These are phyloP conservation scores for Chlorella sp. DNA, from an alignment of 139 green algal species.

Conservation along the genomic window DNA sequence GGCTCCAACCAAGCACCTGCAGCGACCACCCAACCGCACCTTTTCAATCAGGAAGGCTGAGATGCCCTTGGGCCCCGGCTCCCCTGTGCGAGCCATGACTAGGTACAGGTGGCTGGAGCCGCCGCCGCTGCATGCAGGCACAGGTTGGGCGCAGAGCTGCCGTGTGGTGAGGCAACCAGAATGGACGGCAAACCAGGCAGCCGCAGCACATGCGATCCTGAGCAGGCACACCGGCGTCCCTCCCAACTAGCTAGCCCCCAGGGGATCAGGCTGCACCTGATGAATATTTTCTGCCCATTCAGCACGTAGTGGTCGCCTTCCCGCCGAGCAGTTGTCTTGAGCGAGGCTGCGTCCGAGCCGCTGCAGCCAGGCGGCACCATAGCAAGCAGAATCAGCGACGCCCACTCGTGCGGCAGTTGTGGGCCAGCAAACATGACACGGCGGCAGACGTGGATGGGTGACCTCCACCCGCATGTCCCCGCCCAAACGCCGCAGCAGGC, in stretches of 20 bases:
- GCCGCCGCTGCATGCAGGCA: constrained; percentile 42
- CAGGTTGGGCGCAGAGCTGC: background rate
- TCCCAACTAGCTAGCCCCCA: too few relatives aligned
- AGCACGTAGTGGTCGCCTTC: constrained; percentile 54
- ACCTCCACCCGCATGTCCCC: too few relatives aligned
- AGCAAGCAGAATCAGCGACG: too few relatives aligned
- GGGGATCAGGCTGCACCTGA: background rate
- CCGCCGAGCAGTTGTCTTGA: constrained; percentile 54
- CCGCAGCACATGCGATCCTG: too few relatives aligned
- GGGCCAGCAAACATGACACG: too few relatives aligned
- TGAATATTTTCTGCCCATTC: constrained; percentile 41
- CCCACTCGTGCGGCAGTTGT: too few relatives aligned
- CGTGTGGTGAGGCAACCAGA: background rate
- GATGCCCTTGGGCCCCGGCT: constrained; percentile 60
- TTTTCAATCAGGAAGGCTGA: constrained; percentile 74
- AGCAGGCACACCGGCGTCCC: too few relatives aligned
- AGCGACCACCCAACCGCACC: constrained; percentile 13
- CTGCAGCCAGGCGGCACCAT: constrained; percentile 35
- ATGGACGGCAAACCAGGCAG: too few relatives aligned
- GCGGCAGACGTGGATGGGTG: too few relatives aligned
- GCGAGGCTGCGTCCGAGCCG: constrained; percentile 69
- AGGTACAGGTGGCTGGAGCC: constrained; percentile 71
- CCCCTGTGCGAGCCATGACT: constrained; percentile 78
- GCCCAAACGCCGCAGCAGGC: too few relatives aligned
- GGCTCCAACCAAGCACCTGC: too few relatives aligned